Evolutionary conservation across 495 filamentous ascomycete species (phyloP).

Genomic region (Neurospora hispaniola): DNA sequence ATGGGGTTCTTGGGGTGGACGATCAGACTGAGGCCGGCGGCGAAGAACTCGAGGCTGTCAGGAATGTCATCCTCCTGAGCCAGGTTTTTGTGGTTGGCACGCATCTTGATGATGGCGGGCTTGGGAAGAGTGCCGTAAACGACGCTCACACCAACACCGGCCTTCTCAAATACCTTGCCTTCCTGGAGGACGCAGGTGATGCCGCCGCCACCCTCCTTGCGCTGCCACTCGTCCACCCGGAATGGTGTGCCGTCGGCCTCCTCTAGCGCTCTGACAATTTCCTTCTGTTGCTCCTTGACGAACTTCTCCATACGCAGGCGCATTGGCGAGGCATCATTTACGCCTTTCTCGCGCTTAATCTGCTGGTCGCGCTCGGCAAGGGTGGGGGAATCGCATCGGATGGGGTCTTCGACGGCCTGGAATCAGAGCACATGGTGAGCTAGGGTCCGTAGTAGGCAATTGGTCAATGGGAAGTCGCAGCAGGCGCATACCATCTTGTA

Average conservation of each 20-base stretch:
- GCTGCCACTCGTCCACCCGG: slow-evolving; percentile 72
- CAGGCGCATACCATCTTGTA: slow-evolving; percentile 24
- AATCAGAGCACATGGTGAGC: not conserved
- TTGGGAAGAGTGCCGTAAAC: slow-evolving; percentile 90
- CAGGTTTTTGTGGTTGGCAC: slow-evolving; percentile 87
- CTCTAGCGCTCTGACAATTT: slow-evolving; percentile 73
- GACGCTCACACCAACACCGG: slow-evolving; percentile 86
- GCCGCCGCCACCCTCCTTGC: slow-evolving; percentile 69
- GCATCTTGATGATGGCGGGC: slow-evolving; percentile 85
- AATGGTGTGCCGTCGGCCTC: slow-evolving; percentile 75
- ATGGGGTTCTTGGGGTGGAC: slow-evolving; percentile 90
- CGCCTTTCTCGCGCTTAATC: slow-evolving; percentile 52
- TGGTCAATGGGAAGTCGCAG: not conserved
- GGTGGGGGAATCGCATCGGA: slow-evolving; percentile 33
- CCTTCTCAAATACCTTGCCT: slow-evolving; percentile 96
- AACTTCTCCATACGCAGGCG: slow-evolving; percentile 93
- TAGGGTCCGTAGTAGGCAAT: not conserved
- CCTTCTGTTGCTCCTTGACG: slow-evolving; percentile 81
- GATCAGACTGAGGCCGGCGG: slow-evolving; percentile 83
- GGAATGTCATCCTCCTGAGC: slow-evolving; percentile 49
- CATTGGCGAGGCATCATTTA: slow-evolving; percentile 77
- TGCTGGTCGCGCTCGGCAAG: slow-evolving; percentile 65
- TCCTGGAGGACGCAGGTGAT: slow-evolving; percentile 92
- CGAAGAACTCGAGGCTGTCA: slow-evolving; percentile 85
- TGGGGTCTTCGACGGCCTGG: slow-evolving; percentile 29